A percentile compares a stretch with the other conserved stretches of the same genome.
phyloP scores from a whole-genome alignment of 371 early-diverging fungal genomes.

The Rhizopus microsporus region DNA sequence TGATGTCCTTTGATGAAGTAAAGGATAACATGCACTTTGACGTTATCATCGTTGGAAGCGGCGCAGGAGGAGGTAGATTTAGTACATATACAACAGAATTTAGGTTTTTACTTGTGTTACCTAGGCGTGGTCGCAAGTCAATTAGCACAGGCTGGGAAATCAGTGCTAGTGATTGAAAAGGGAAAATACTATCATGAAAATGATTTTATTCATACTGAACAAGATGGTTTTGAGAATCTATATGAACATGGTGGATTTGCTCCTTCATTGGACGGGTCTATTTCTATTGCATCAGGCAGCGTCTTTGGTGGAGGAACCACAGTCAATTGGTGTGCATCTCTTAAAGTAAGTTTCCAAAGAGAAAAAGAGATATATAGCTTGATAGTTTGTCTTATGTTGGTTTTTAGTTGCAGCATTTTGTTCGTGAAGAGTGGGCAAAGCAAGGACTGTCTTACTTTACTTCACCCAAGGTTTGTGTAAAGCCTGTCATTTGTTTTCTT shows the following conservation, averaged over 20 bases:
- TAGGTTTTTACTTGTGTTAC: not conserved
- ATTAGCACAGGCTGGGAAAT: slow-evolving; percentile 60
- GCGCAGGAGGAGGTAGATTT: slow-evolving; percentile 62
- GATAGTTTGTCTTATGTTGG: not conserved
- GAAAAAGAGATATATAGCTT: not conserved
- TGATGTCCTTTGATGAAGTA: slow-evolving; percentile 9
- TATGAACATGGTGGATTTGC: slow-evolving; percentile 45
- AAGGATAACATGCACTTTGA: slow-evolving; percentile 34
- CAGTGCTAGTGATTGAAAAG: slow-evolving; percentile 73
- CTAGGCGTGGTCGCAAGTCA: slow-evolving; percentile 63
- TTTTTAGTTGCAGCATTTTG: slow-evolving; percentile 55
- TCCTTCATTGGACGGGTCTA: slow-evolving; percentile 36
- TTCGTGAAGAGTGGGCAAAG: slow-evolving; percentile 77
- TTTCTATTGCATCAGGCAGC: slow-evolving; percentile 50
- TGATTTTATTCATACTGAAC: slow-evolving; percentile 52
- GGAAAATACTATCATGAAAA: slow-evolving; percentile 55
- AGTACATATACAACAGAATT: not conserved
- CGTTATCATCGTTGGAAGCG: slow-evolving; percentile 71
- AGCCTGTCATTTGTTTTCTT: not conserved
- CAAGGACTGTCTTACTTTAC: slow-evolving; percentile 60
- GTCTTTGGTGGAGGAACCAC: slow-evolving; percentile 70
- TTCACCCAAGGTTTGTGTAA: slow-evolving; percentile 32
- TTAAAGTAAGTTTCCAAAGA: slow-evolving; percentile 40
- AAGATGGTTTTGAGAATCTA: slow-evolving; percentile 37
- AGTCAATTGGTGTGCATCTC: slow-evolving; percentile 61